Evolutionary conservation across 1,284 basidiomycete genomes (phyloP).

Genomic region (Butyriboletus appendiculatus): DNA sequence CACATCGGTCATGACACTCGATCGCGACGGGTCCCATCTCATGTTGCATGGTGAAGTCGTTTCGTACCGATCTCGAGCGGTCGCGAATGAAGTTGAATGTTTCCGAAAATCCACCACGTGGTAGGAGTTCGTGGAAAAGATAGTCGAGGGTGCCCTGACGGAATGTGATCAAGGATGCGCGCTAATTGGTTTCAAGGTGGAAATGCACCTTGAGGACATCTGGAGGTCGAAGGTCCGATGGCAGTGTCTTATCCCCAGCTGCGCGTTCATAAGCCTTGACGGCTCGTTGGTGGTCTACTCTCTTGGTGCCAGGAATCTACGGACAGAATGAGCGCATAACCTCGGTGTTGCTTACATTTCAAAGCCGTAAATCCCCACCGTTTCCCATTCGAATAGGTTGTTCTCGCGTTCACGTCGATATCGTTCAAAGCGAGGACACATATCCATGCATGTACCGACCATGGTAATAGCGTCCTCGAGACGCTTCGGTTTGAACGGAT

Average conservation of each 20-base stretch:
- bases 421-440: conserved; percentile 94
- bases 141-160: conserved; percentile 86
- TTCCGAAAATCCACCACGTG: conserved; percentile 63
- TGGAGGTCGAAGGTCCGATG: conserved; percentile 92
- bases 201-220: conserved; percentile 70
- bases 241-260: conserved; percentile 89
- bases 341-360: conserved; percentile 1
- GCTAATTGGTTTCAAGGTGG: not conserved
- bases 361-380: conserved; percentile 48
- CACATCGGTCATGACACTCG: conserved; percentile 91
- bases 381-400: conserved; percentile 87
- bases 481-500: conserved; percentile 74
- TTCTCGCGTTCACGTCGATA: conserved; percentile 91
- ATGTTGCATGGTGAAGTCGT: conserved; percentile 95
- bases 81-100: conserved; percentile 91
- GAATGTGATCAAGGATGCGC: not conserved
- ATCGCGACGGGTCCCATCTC: conserved; percentile 79
- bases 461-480: conserved; percentile 89
- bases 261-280: conserved; percentile 97
- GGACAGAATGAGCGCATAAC: conserved; percentile 39
- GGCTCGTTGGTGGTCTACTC: conserved; percentile 83
- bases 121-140: conserved; percentile 83
- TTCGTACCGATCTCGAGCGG: conserved; percentile 87
- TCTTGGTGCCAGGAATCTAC: conserved; percentile 71
- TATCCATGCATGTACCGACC: conserved; percentile 87